These are phyloP conservation scores for Rutidosis leptorrhynchoides DNA, from an alignment of 129 eudicot genomes.

Conservation along the genomic window DNA sequence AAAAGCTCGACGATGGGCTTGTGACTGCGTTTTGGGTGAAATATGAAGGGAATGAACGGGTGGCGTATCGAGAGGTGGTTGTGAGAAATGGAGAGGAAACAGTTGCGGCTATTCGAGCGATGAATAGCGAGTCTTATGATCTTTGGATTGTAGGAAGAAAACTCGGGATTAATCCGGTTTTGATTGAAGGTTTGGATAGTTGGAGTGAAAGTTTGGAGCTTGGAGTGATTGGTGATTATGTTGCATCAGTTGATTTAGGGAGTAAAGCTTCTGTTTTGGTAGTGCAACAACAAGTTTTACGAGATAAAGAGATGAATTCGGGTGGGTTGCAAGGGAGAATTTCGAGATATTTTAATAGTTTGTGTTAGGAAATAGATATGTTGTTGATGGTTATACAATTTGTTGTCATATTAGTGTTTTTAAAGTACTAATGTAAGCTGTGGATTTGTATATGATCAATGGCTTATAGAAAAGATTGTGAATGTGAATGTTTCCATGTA, in stretches of 20 bases:
- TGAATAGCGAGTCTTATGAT: constrained; percentile 45
- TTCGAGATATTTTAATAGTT: constrained; percentile 26
- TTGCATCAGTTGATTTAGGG: constrained; percentile 63
- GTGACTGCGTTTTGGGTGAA: constrained; percentile 98
- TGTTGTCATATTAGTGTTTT: neutral
- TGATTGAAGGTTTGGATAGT: constrained; percentile 55
- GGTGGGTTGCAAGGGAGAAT: constrained; percentile 31
- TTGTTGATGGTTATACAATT: constrained; percentile 13
- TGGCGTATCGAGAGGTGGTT: constrained; percentile 67
- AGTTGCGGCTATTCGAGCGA: constrained; percentile 55
- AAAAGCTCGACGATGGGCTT: constrained; percentile 83
- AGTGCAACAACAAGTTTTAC: constrained; percentile 81
- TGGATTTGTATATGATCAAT: neutral
- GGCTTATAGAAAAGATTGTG: neutral
- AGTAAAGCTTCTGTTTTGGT: constrained; percentile 64
- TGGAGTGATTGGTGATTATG: constrained; percentile 75
- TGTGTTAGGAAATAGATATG: neutral
- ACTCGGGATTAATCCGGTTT: constrained; percentile 64
- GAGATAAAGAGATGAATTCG: constrained; percentile 45
- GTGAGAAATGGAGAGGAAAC: constrained; percentile 84
- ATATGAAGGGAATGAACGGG: constrained; percentile 57
- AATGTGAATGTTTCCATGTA: neutral
- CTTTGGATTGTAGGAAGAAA: constrained; percentile 90
- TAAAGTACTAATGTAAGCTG: neutral
- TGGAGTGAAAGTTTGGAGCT: constrained; percentile 74